A percentile compares a stretch with the other conserved stretches of the same genome.
phyloP scores from a whole-genome alignment of 306 rosid species.

The Cercis canadensis region DNA sequence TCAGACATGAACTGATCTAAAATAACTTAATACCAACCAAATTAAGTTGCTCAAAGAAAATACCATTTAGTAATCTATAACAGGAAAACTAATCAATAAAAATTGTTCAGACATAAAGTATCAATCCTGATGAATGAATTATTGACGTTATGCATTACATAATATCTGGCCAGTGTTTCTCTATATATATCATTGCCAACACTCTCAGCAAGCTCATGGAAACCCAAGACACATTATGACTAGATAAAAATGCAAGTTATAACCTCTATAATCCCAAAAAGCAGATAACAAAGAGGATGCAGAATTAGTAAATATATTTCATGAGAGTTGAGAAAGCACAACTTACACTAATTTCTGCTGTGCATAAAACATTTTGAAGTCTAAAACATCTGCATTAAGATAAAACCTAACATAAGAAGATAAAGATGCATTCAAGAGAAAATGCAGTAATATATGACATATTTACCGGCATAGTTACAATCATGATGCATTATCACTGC shows the following conservation, averaged over 20 bases:
- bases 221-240: constrained; percentile 28
- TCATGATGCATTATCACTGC: constrained; percentile 20
- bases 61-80: not conserved
- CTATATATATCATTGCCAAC: constrained; percentile 9
- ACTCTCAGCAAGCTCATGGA: constrained; percentile 19
- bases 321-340: constrained; percentile 32
- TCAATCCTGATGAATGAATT: not conserved
- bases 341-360: constrained; percentile 77
- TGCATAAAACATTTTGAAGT: constrained; percentile 72
- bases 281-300: constrained; percentile 21
- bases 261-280: constrained; percentile 15
- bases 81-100: constrained; percentile 3
- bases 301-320: constrained; percentile 15
- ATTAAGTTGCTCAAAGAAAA: not conserved
- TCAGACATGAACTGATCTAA: not conserved
- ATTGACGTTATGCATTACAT: constrained; percentile 3
- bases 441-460: constrained; percentile 17
- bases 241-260: constrained; percentile 24
- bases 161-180: not conserved
- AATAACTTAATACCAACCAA: not conserved
- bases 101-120: not conserved
- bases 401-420: constrained; percentile 35
- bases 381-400: constrained; percentile 66
- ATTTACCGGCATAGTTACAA: constrained; percentile 10
- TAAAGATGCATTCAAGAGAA: constrained; percentile 27